phyloP scores from a whole-genome alignment of 345 rosid species.

The Arabis alpina region DNA sequence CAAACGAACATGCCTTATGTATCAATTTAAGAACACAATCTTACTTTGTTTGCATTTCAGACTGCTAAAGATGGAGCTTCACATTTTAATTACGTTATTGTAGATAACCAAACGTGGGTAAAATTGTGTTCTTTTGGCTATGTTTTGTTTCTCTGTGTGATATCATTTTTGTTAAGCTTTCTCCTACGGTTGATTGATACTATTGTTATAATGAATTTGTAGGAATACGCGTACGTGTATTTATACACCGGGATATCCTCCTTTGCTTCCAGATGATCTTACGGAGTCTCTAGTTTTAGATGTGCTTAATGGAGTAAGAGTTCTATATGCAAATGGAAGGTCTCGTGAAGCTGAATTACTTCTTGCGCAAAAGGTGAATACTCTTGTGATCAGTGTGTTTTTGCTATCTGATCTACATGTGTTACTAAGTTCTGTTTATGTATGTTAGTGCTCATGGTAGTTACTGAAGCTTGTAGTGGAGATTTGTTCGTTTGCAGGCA shows the following conservation, averaged over 20 bases:
- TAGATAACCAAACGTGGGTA: conserved; percentile 72
- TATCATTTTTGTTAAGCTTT: too few species aligned
- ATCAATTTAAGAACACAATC: background rate
- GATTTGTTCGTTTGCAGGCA: conserved; percentile 69
- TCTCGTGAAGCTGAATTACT: conserved; percentile 64
- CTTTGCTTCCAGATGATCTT: conserved; percentile 67
- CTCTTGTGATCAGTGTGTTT: background rate
- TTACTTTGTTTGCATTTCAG: conserved; percentile 44
- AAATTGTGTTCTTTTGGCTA: background rate
- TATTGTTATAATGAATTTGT: conserved; percentile 23
- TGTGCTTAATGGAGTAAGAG: conserved; percentile 67
- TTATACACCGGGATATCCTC: conserved; percentile 81
- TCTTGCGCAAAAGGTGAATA: conserved; percentile 68
- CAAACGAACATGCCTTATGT: background rate
- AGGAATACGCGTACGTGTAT: conserved; percentile 96
- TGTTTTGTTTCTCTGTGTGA: background rate
- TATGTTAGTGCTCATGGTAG: background rate
- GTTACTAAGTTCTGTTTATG: background rate
- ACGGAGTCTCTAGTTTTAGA: conserved; percentile 46
- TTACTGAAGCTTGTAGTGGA: conserved; percentile 12
- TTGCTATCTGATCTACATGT: background rate
- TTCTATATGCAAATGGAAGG: conserved; percentile 71
- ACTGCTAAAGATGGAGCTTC: conserved; percentile 75
- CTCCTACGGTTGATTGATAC: background rate
- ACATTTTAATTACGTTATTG: conserved; percentile 80